phyloP scores from a whole-genome alignment of 2,329 filamentous ascomycete genomes.

The Pseudovirgaria hyperparasitica region DNA sequence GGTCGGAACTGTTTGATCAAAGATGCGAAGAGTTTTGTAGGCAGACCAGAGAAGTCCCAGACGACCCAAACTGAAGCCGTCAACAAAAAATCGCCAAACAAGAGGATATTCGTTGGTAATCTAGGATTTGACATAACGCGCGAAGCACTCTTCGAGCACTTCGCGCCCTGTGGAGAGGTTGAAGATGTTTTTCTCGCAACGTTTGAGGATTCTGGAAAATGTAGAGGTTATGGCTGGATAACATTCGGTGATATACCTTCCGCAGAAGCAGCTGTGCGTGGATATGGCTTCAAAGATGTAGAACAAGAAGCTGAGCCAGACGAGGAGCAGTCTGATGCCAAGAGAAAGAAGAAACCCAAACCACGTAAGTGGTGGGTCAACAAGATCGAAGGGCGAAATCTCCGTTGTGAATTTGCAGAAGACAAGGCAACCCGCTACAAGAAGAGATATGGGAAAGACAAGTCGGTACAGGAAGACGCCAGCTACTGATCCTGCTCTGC shows the following conservation, averaged over 20 bases:
- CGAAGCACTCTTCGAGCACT: conserved; percentile 69
- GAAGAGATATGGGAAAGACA: conserved; percentile 79
- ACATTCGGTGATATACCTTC: conserved; percentile 71
- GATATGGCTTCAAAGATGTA: conserved; percentile 60
- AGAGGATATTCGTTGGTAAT: conserved; percentile 68
- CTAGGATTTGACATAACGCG: conserved; percentile 44
- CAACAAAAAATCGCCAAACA: conserved; percentile 51
- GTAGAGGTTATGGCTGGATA: conserved; percentile 95
- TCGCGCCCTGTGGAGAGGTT: conserved; percentile 72
- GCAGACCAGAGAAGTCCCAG: conserved; percentile 60
- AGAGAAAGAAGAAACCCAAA: conserved; percentile 33
- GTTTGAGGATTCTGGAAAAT: conserved; percentile 94
- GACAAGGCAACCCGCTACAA: conserved; percentile 81
- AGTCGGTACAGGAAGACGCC: no score
- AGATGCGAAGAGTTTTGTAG: conserved; percentile 78
- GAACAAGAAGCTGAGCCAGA: conserved; percentile 38
- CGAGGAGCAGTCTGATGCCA: conserved; percentile 37
- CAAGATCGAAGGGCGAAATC: conserved; percentile 60
- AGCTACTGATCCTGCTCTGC: no score
- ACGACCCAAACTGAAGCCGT: conserved; percentile 27
- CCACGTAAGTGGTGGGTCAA: conserved; percentile 68
- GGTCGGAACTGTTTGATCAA: conserved; percentile 85
- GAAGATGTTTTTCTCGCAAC: conserved; percentile 79
- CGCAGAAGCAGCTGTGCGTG: conserved; percentile 65
- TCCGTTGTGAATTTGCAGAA: conserved; percentile 89